A percentile compares a stretch with the other conserved stretches of the same genome.
phyloP scores from a whole-genome alignment of 345 rosid species.

The Mallotus nudiflorus region DNA sequence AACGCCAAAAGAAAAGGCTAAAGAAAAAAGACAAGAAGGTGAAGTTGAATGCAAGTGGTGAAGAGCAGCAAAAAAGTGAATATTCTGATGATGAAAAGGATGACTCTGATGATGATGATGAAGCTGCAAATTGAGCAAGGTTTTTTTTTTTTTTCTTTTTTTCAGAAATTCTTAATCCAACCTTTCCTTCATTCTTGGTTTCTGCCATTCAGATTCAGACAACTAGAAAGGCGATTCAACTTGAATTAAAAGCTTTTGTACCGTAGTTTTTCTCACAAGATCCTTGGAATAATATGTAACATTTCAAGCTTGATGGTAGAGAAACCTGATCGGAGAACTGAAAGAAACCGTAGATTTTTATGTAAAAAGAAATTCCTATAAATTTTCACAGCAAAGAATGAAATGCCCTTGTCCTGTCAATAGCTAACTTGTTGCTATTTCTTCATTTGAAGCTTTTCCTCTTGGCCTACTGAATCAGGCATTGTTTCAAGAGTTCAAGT shows the following conservation, averaged over 20 bases:
- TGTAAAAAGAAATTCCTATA: too few species aligned
- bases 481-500: too few species aligned
- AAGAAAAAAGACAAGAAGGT: slow-evolving; percentile 67
- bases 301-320: background rate
- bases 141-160: too few species aligned
- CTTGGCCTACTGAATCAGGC: too few species aligned
- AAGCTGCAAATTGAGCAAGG: slow-evolving; percentile 26
- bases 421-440: too few species aligned
- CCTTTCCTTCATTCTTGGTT: background rate
- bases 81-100: slow-evolving; percentile 45
- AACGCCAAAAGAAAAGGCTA: slow-evolving; percentile 86
- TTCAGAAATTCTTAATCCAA: background rate
- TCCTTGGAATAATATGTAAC: background rate
- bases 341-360: too few species aligned
- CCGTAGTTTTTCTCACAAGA: background rate
- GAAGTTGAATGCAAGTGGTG: slow-evolving; percentile 40
- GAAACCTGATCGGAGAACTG: background rate
- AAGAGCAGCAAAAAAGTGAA: slow-evolving; percentile 47
- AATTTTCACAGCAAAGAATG: background rate
- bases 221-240: background rate
- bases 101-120: slow-evolving; percentile 44
- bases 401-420: too few species aligned
- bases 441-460: too few species aligned
- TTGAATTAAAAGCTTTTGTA: background rate
- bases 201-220: background rate